Evolutionary conservation across 805 yeast species (phyloP).

Genomic region (Komagataella populi): DNA sequence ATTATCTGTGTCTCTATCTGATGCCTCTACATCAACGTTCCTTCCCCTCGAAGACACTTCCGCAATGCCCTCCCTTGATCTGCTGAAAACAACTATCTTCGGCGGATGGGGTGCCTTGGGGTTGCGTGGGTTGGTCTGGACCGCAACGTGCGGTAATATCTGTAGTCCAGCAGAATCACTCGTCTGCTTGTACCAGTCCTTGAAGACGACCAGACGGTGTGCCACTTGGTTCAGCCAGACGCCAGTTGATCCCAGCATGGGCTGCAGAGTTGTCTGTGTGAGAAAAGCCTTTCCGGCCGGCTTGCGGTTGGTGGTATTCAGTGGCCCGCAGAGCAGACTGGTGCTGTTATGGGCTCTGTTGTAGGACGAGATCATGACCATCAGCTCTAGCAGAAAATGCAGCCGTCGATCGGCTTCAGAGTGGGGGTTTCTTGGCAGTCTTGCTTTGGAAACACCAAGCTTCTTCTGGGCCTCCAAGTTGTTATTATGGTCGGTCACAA

Average conservation of each 20-base stretch:
- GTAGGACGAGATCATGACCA: neutral
- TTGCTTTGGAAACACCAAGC: neutral
- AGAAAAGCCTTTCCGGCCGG: neutral
- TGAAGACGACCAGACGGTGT: neutral
- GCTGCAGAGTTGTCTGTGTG: neutral
- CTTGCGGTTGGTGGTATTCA: neutral
- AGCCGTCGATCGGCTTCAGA: neutral
- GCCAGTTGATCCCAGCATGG: neutral
- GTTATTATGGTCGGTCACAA: neutral
- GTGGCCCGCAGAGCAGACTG: neutral
- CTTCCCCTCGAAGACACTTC: neutral
- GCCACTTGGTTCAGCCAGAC: neutral
- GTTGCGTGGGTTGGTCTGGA: neutral
- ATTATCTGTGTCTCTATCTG: neutral
- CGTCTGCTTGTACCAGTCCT: neutral
- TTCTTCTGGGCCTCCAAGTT: neutral
- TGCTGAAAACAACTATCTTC: neutral
- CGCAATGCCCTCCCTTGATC: neutral
- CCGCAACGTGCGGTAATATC: neutral
- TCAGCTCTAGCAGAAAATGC: neutral
- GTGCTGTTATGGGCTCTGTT: neutral
- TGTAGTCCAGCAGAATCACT: neutral
- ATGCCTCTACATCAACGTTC: neutral
- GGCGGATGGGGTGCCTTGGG: neutral
- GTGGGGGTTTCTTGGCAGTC: neutral